Conservation (phyloP, 225 moss, liverwort and hornwort genomes). For the Sphagnum tenellum region DNA sequence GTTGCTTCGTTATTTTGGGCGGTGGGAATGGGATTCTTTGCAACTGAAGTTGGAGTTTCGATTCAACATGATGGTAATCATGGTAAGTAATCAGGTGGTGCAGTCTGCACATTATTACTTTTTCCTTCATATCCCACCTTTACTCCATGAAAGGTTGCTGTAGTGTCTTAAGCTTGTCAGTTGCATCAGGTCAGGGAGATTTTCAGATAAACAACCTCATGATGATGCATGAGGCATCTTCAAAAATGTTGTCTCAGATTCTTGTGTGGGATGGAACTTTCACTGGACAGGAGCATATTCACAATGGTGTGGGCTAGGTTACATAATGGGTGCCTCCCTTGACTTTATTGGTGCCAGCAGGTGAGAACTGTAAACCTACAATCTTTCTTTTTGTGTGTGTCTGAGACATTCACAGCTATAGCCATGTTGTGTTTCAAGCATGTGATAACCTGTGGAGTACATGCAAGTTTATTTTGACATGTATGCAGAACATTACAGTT, state of each 20-base stretch:
- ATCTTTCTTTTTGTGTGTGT: neutral
- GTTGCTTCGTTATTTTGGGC: conserved; percentile 50
- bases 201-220: no score
- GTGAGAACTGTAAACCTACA: conserved; percentile 11
- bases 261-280: no score
- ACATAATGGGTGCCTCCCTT: conserved; percentile 86
- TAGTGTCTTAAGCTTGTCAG: no score
- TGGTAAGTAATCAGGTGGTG: conserved; percentile 24
- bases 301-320: conserved; percentile 55
- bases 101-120: neutral
- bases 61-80: conserved; percentile 98
- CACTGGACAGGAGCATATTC: conserved; percentile 71
- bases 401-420: neutral
- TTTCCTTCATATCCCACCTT: neutral
- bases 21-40: conserved; percentile 80
- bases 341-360: conserved; percentile 95
- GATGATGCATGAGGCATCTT: no score
- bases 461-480: no score
- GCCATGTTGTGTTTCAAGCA: no score
- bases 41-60: conserved; percentile 91
- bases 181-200: no score
- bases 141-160: no score
- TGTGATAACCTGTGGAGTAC: no score
- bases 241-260: neutral
- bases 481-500: no score